Evolutionary conservation across 2,329 filamentous ascomycete species (phyloP), one percentile per base, ranked within the genome.

Genomic region (Microcyclospora pomicola): DNA sequence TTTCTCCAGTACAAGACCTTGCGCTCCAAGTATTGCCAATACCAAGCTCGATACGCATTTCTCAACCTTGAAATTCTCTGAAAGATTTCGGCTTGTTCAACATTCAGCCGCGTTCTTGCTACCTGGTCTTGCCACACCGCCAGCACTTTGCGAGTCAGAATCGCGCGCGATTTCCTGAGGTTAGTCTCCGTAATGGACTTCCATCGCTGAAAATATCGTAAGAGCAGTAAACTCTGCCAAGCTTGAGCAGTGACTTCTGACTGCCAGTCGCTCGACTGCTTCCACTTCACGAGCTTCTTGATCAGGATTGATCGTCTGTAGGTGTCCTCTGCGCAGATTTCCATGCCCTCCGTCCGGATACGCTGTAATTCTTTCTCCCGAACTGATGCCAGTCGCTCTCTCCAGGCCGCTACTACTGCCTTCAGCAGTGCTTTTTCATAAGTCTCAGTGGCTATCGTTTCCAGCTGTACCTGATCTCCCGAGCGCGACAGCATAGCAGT

Each of bases 201-300:
- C 80, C 80, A 85, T 6, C 74, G 74, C 41, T 72, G 73, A 56
- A 83, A 84, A 43, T 77, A 78, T 39, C 73, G 72, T 10, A 72
- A 74, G 39, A 78, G 69, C 38, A 91, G 62, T 42, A 87, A 75
- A 53, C 84, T 80, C 43, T 75, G 68, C 44, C 80, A 71, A 14
- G 82, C 83, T 31, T 75, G 67, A 4, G 72, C 73, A 3, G 81
- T 83, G 31, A 74, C 71, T 75, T 69, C 12, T n/a, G 76, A 65
- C 50, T 83, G 74, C 11, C 82, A 75, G 5, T 68, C 69, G 9
- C 81, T 71, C 36, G 71, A 66, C 38, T 72, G 69, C 9, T 72
- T 71, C 84, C 84, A 92, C 45, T 80, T 75, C 1, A 67, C 71
- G 40, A 83, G 76, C 2, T 73, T 70, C 54, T 75, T 78, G 3